A percentile compares a stretch with the other conserved stretches of the same genome.
These are phyloP conservation scores for Boletus pseudopeckii DNA, from an alignment of 768 basidiomycete genomes.

Conservation along the genomic window DNA sequence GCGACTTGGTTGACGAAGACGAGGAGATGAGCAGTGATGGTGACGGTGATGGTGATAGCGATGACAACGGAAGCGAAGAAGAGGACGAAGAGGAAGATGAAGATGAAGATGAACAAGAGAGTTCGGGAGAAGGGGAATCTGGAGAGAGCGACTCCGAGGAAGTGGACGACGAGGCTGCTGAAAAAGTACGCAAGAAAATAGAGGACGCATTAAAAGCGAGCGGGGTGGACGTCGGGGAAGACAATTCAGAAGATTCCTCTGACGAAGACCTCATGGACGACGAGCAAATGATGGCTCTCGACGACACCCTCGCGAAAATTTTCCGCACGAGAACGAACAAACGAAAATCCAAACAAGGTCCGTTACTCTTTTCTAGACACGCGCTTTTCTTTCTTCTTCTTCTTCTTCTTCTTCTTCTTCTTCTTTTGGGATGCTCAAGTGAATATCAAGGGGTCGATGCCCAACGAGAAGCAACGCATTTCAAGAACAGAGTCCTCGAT, in stretches of 20 bases:
- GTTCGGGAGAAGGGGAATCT: conserved; percentile 30
- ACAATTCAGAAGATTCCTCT: conserved; percentile 50
- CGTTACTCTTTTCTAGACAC: conserved; percentile 14
- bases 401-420: too few species aligned
- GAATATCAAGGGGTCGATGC: conserved; percentile 50
- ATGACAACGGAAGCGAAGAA: conserved; percentile 34
- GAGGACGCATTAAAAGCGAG: conserved; percentile 59
- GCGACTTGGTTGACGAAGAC: conserved; percentile 43
- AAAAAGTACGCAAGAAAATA: conserved; percentile 64
- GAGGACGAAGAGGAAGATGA: conserved; percentile 32
- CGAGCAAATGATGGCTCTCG: conserved; percentile 97
- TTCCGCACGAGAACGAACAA: conserved; percentile 68
- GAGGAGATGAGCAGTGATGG: conserved; percentile 40
- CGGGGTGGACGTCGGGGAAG: conserved; percentile 51
- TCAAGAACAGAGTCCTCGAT: conserved; percentile 94
- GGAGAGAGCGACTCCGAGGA: conserved; percentile 41
- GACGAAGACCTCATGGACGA: conserved; percentile 84
- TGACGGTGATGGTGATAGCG: conserved; percentile 34
- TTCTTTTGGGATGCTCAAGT: not conserved
- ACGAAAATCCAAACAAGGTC: conserved; percentile 65
- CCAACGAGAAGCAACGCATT: conserved; percentile 88
- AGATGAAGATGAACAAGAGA: conserved; percentile 29
- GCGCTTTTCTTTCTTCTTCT: not conserved
- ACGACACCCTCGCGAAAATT: conserved; percentile 85
- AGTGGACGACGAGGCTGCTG: conserved; percentile 44